Evolutionary conservation across 2,329 filamentous ascomycete species (phyloP), one percentile per base, ranked within the genome.

Genomic region (Fusarium sororula): DNA sequence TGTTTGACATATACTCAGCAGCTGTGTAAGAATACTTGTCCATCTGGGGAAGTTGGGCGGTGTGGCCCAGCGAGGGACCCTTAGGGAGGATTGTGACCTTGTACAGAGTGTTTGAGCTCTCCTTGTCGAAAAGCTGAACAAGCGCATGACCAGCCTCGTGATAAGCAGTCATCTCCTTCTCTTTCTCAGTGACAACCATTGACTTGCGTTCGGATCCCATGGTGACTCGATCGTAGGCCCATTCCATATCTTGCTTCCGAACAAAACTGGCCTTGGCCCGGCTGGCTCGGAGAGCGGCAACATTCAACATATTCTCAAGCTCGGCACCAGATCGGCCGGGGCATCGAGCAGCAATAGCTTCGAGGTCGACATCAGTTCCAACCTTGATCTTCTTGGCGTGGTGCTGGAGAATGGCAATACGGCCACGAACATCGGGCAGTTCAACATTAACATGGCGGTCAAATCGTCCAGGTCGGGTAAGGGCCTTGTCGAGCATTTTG

Each of bases 61-160:
- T 99, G 73, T 98, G 90, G 69, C 96, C 96, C 13, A 98, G 88
- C 30, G 93, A 90, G 78, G 92, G 91, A 17, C 96, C 96, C 78
- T 97, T 92, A 60, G 96, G 95, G 78, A 99, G 92, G 77, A 99
- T 97, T 2, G 96, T 99, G 56, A 98, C 95, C 85, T 99, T 99
- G 88, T 99, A 98, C 4, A 99, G 88, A 38, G 93, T 93, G 72
- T 89, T 92, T 59, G 92, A 90, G 42, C 90, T 90, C 65, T 93
- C 91, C 72, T 87, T 87, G 69, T 93, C 91, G 76, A 96, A 95
- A 79, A 98, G 91, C 63, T 93, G 92, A 67, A 98, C 94, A 22
- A 99, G 89, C 14, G 96, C 95, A 82, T 99, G 96, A 6, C 96
- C 96, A 63, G 96, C 97, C 84, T 99, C 96, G 80, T 98, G 95